phyloP scores from a whole-genome alignment of 2,329 filamentous ascomycete species.

The Scorias spongiosa region DNA sequence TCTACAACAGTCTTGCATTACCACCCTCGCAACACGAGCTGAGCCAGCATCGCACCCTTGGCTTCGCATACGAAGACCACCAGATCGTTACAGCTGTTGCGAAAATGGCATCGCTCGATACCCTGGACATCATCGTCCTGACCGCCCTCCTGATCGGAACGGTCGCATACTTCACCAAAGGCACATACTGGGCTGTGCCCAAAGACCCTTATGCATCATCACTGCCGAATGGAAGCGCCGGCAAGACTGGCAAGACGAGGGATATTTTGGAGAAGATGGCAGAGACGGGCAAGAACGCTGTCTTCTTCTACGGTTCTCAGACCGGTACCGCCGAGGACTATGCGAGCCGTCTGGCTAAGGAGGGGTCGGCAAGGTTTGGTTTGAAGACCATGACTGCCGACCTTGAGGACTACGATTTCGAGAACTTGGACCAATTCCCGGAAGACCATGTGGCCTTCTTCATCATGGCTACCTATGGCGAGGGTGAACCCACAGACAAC shows the following conservation, averaged over 20 bases:
- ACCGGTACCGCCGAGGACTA: conserved; percentile 98
- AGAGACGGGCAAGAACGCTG: conserved; percentile 87
- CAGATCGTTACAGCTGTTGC: too few species aligned
- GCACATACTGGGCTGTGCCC: conserved; percentile 75
- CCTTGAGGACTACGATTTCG: conserved; percentile 93
- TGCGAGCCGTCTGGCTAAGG: conserved; percentile 87
- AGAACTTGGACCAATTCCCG: conserved; percentile 78
- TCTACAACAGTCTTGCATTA: too few species aligned
- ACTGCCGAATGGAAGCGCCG: conserved; percentile 48
- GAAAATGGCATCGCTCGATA: conserved; percentile 88
- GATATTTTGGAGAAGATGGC: conserved; percentile 95
- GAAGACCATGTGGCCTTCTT: conserved; percentile 89
- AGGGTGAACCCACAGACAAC: conserved; percentile 97
- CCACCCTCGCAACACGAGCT: too few species aligned
- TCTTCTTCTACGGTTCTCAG: conserved; percentile 97
- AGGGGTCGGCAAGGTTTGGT: conserved; percentile 89
- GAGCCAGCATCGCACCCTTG: too few species aligned
- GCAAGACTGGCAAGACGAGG: conserved; percentile 69
- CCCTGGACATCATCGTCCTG: conserved; percentile 86
- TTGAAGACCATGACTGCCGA: conserved; percentile 97
- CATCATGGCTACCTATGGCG: conserved; percentile 90
- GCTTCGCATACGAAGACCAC: too few species aligned
- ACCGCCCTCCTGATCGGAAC: conserved; percentile 71
- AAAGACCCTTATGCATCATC: conserved; percentile 79
- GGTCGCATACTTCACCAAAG: conserved; percentile 93